Percentiles rank a stretch among this genome's conserved stretches.
Evolutionary conservation across 73 alveolate species (phyloP).

Genomic region (Breviolum minutum): DNA sequence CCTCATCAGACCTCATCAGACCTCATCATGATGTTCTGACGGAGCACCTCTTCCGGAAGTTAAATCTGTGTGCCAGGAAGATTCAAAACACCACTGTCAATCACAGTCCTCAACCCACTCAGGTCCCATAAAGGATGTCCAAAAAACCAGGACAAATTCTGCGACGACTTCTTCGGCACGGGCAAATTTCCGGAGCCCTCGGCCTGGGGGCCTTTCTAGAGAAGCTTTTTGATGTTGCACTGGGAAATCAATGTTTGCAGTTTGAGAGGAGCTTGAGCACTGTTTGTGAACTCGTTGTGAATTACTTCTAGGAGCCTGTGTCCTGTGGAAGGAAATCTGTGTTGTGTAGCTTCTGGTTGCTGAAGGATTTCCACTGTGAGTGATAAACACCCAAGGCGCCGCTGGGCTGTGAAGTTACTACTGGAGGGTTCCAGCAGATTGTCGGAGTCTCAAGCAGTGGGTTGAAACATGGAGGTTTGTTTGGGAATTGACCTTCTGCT

Average conservation of each 20-base stretch:
- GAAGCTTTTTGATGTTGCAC: not conserved
- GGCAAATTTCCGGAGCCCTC: conserved; percentile 82
- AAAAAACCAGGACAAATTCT: conserved; percentile 51
- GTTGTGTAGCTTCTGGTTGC: not conserved
- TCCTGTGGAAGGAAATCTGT: too few relatives aligned
- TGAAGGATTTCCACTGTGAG: not conserved
- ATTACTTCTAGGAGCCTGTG: too few relatives aligned
- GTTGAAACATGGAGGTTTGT: not conserved
- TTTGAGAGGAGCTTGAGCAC: not conserved
- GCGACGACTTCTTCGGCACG: conserved; percentile 73
- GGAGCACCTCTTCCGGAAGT: too few relatives aligned
- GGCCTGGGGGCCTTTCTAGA: not conserved
- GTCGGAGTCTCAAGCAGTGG: not conserved
- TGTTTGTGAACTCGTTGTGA: not conserved
- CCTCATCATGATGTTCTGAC: too few relatives aligned
- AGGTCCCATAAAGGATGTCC: not conserved
- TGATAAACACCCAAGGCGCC: conserved; percentile 30
- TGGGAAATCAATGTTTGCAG: not conserved
- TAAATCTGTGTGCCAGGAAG: too few relatives aligned
- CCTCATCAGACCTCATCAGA: too few relatives aligned
- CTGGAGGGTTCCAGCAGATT: conserved; percentile 75
- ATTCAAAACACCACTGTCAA: too few relatives aligned
- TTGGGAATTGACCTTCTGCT: too few relatives aligned
- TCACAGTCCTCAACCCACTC: too few relatives aligned
- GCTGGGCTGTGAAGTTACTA: conserved; percentile 66